A percentile compares a stretch with the other conserved stretches of the same genome.
Conservation (phyloP, 2,329 filamentous ascomycete species). For the Aureobasidium sp. region DNA sequence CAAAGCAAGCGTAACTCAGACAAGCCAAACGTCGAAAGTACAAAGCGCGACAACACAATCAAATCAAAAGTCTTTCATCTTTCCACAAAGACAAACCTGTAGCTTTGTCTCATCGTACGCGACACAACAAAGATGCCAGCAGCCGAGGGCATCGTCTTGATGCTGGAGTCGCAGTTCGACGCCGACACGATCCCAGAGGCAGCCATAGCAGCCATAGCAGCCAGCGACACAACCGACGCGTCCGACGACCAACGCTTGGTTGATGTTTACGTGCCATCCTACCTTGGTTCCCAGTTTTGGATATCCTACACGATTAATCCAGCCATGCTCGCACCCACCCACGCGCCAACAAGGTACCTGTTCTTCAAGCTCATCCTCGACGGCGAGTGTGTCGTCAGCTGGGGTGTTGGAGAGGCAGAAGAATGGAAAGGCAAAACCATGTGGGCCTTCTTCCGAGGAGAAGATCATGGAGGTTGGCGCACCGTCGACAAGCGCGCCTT, state of each 20-base stretch:
- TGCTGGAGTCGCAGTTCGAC: constrained; percentile 9
- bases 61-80: neutral
- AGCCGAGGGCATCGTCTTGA: constrained; percentile 1
- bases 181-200: constrained; percentile 5
- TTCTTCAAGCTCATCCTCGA: constrained; percentile 41
- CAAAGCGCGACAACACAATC: neutral
- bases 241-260: neutral
- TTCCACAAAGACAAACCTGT: neutral
- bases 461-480: constrained; percentile 21
- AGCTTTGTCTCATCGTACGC: neutral
- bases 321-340: neutral
- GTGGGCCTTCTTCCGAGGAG: constrained; percentile 34
- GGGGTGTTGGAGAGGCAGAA: constrained; percentile 35
- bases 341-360: constrained; percentile 21
- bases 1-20: neutral
- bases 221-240: neutral
- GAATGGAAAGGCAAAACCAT: constrained; percentile 36
- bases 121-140: neutral
- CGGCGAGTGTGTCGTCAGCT: constrained; percentile 32
- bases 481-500: constrained; percentile 34
- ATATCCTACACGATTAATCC: constrained; percentile 27
- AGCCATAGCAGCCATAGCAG: neutral
- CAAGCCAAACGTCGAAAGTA: neutral
- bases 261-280: constrained; percentile 29
- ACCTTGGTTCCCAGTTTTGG: constrained; percentile 36